Evolutionary conservation across 768 basidiomycete genomes (phyloP).

Genomic region (Gymnopilus dilepis): DNA sequence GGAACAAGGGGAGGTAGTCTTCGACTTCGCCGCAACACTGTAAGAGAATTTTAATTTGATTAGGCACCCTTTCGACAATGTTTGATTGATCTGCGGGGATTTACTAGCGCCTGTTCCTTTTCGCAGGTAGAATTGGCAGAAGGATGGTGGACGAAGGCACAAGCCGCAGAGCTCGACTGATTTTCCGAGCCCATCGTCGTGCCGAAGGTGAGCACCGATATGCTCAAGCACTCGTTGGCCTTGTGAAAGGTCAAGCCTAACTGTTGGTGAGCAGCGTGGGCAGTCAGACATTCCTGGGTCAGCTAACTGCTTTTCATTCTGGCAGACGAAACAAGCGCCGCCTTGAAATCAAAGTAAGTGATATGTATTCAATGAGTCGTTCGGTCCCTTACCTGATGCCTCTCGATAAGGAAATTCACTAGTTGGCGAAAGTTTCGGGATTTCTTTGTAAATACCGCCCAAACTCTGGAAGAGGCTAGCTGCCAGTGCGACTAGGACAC

Average conservation of each 20-base stretch:
- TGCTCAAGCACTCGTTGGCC: conserved; percentile 29
- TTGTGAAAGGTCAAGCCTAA: conserved; percentile 12
- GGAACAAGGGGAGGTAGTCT: conserved; percentile 22
- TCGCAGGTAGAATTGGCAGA: conserved; percentile 23
- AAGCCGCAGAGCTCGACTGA: conserved; percentile 30
- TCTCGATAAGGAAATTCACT: conserved; percentile 26
- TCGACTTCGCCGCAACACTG: conserved; percentile 21
- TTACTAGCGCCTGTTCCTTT: conserved; percentile 24
- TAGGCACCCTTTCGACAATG: conserved; percentile 19
- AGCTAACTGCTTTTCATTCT: conserved; percentile 17
- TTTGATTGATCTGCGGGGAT: conserved; percentile 17
- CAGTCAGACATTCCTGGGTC: neutral
- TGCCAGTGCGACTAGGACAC: conserved; percentile 23
- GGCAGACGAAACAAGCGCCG: conserved; percentile 28
- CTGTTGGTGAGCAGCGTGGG: neutral
- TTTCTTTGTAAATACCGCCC: conserved; percentile 12
- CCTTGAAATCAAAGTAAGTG: conserved; percentile 16
- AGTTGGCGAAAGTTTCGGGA: conserved; percentile 18
- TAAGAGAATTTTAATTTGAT: conserved; percentile 22
- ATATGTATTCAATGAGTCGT: neutral
- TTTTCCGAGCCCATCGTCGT: conserved; percentile 20
- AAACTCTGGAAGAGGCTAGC: conserved; percentile 23
- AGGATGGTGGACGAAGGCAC: conserved; percentile 27
- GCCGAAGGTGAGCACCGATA: conserved; percentile 30
- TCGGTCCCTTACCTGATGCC: conserved; percentile 14